These are phyloP conservation scores for Chalciporus pseudorubinellus DNA, from an alignment of 768 basidiomycete genomes.

Conservation along the genomic window DNA sequence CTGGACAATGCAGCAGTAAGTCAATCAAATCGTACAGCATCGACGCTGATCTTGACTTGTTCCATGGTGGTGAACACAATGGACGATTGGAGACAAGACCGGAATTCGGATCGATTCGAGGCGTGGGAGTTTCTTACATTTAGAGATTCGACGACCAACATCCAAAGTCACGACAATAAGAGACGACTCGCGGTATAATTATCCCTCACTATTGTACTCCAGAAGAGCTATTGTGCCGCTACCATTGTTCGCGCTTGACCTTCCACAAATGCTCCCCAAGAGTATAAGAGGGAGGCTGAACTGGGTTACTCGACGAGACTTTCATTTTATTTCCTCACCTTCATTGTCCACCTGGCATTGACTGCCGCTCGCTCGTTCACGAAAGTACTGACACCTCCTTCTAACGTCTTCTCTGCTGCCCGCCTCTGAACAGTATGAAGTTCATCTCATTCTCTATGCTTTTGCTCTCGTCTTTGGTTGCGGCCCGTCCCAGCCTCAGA, in stretches of 20 bases:
- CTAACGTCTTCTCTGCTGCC: neutral
- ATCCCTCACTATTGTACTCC: slow-evolving; percentile 13
- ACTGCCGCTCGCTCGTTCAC: slow-evolving; percentile 17
- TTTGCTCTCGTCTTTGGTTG: slow-evolving; percentile 26
- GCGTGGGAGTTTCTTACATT: neutral
- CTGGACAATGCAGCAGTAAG: neutral
- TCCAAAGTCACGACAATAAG: too few species aligned
- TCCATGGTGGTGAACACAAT: slow-evolving; percentile 13
- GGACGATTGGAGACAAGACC: neutral
- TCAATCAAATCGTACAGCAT: slow-evolving; percentile 46
- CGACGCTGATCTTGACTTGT: slow-evolving; percentile 38
- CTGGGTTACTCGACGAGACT: neutral
- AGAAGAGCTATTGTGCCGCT: slow-evolving; percentile 8
- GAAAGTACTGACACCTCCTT: slow-evolving; percentile 2
- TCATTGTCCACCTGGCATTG: slow-evolving; percentile 22
- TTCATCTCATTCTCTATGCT: slow-evolving; percentile 36
- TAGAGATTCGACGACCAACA: too few species aligned
- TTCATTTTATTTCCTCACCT: slow-evolving; percentile 2
- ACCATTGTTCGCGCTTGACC: slow-evolving; percentile 17
- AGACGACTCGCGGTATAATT: too few species aligned
- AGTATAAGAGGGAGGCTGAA: too few species aligned
- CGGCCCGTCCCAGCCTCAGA: slow-evolving; percentile 37
- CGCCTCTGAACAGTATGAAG: slow-evolving; percentile 34
- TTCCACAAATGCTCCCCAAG: neutral
- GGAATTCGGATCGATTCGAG: neutral